Base-by-base conservation (phyloP, 2,329 filamentous ascomycete genomes). In the Raffaelea arxii region DNA sequence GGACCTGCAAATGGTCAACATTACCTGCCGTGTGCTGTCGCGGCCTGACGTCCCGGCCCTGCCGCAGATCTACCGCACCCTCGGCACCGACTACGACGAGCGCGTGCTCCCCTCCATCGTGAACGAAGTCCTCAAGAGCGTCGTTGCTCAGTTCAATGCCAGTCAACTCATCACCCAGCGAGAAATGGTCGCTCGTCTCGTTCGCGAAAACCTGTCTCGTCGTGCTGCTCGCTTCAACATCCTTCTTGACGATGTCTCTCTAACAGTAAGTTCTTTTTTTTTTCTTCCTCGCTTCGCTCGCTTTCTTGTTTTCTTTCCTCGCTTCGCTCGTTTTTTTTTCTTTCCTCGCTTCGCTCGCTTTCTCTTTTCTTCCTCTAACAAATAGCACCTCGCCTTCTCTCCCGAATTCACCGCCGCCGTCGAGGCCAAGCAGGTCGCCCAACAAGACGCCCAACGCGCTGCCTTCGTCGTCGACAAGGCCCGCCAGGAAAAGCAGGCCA, bases 1-100 rank as follows among this genome's bases (percentile, higher is more conserved):
- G 76, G 92, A 98, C 69, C 72, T 98, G 68, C 92, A 98, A 74
- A 98, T 98, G 92, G 92, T 97, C 63, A 98, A 98, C 78, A 97
- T 98, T 65, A 98, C 91, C 62, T 98, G 92, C 70, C 91, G 92
- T 86, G 92, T 98, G 49, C 86, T 98, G 45, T 96, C 91, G 49
- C 77, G 89, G 58, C 92, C 92, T 47, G 81, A 89, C 49, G 73
- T 98, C 60, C 81, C 86, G 55, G 86, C 90, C 25, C 80, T 98
- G 37, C 92, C 92, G 18, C 88, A 95, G 70, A 98, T 98, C 61
- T 98, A 97, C 77, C 52, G 92, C 55, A 98, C 92, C 1, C 77
- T 98, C 30, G 92, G 92, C 46, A 83, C 82, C 47, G 92, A 98
- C 69, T 98, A 97, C 64, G 92, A 98, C 60, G 92, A 98, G 78